phyloP scores from a whole-genome alignment of 148 eudicot species.

The Nepenthes gracilis region DNA sequence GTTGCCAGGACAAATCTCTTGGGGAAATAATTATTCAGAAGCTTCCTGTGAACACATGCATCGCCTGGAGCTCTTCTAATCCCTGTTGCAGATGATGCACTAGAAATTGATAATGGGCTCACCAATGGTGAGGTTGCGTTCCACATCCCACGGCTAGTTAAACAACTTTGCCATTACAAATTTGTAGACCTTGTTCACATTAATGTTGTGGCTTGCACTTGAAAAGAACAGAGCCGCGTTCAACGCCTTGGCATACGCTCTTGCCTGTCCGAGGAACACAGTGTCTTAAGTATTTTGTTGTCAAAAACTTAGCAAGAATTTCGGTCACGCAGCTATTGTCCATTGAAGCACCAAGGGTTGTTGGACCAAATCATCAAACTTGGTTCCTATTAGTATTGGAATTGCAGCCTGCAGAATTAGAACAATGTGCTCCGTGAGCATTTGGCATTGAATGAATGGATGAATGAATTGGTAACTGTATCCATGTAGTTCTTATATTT shows the following conservation, averaged over 20 bases:
- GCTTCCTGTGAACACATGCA: background rate
- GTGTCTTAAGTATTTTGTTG: background rate
- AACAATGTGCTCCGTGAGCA: background rate
- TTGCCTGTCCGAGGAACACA: constrained; percentile 28
- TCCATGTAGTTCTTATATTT: no score
- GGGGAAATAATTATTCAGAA: background rate
- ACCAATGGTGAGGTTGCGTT: constrained; percentile 51
- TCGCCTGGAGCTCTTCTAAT: background rate
- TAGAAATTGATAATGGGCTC: constrained; percentile 60
- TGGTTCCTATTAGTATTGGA: constrained; percentile 57
- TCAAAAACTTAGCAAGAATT: background rate
- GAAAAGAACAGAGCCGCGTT: constrained; percentile 57
- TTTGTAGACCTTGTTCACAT: constrained; percentile 61
- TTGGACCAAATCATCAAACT: constrained; percentile 59
- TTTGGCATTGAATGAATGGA: no score
- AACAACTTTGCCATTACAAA: constrained; percentile 60
- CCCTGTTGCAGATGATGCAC: background rate
- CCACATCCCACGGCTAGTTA: constrained; percentile 43
- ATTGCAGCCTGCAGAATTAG: constrained; percentile 41
- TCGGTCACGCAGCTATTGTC: constrained; percentile 54
- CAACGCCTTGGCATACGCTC: constrained; percentile 48
- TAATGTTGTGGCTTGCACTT: constrained; percentile 53
- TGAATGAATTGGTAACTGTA: background rate
- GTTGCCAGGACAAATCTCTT: background rate
- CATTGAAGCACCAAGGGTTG: constrained; percentile 58